phyloP scores from a whole-genome alignment of 179 eudicot genomes.

The Patellifolia procumbens region DNA sequence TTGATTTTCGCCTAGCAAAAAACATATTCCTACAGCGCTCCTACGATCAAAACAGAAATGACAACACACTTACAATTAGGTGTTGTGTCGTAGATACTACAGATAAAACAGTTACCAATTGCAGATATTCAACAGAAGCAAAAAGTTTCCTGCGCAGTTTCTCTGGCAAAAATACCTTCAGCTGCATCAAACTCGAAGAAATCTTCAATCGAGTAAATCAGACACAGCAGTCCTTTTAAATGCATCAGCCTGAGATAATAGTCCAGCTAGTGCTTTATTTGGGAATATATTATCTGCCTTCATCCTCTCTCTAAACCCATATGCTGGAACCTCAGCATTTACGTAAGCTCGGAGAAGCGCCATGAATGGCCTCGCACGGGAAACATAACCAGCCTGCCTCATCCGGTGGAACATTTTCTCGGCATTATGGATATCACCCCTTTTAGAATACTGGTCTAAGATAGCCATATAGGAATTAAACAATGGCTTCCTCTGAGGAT shows the following conservation, averaged over 20 bases:
- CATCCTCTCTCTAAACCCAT: slow-evolving; percentile 72
- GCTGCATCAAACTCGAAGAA: neutral
- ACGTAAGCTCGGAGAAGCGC: slow-evolving; percentile 53
- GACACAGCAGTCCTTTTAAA: slow-evolving; percentile 52
- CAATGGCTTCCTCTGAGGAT: slow-evolving; percentile 43
- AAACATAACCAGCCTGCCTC: slow-evolving; percentile 62
- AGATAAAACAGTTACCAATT: slow-evolving; percentile 10
- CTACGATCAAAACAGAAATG: neutral
- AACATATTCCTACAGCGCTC: neutral
- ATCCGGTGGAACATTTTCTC: slow-evolving; percentile 69
- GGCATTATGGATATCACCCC: slow-evolving; percentile 73
- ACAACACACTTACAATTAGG: neutral
- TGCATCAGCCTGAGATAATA: slow-evolving; percentile 49
- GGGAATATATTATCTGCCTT: slow-evolving; percentile 71
- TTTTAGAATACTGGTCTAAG: slow-evolving; percentile 67
- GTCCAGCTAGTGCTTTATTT: slow-evolving; percentile 35
- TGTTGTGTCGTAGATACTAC: neutral
- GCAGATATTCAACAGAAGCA: neutral
- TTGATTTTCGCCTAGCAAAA: neutral
- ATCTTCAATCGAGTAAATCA: slow-evolving; percentile 60
- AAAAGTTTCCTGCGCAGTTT: neutral
- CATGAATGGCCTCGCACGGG: slow-evolving; percentile 44
- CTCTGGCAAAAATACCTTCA: neutral
- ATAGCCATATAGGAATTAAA: slow-evolving; percentile 51
- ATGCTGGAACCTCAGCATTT: slow-evolving; percentile 64